phyloP scores from a whole-genome alignment of 2,329 filamentous ascomycete species.

The Fusarium pseudonygamai region DNA sequence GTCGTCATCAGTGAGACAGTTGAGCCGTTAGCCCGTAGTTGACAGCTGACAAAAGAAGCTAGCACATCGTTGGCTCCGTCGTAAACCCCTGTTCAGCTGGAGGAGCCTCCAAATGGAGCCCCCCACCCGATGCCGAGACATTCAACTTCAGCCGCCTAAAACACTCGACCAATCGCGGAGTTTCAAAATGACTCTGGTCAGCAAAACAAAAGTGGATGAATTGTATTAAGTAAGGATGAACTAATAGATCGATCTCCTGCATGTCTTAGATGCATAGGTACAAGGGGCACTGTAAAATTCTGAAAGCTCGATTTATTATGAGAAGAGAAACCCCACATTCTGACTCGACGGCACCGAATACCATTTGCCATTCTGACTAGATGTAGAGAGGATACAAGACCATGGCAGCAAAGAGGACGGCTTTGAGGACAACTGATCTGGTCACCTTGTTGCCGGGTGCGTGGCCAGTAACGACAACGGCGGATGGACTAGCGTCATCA shows the following conservation, averaged over 20 bases:
- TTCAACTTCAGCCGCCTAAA: too few relatives aligned
- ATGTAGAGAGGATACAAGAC: neutral
- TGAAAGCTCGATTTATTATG: neutral
- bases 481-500: neutral
- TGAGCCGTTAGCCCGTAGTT: neutral
- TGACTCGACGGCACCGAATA: neutral
- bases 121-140: neutral
- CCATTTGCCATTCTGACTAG: neutral
- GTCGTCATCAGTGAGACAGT: neutral
- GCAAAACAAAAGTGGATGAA: neutral
- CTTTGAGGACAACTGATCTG: neutral
- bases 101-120: neutral
- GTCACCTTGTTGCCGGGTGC: neutral
- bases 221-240: neutral
- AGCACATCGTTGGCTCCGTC: neutral
- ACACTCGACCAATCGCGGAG: neutral
- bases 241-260: neutral
- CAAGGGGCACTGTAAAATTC: neutral
- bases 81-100: neutral
- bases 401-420: rapidly evolving
- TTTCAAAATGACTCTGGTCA: neutral
- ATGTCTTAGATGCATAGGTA: neutral
- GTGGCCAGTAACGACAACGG: neutral
- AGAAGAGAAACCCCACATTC: neutral
- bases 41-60: neutral